A percentile compares a stretch with the other conserved stretches of the same genome.
Evolutionary conservation across 805 yeast genomes (phyloP).

Genomic region (Saccharomycopsis sp.): DNA sequence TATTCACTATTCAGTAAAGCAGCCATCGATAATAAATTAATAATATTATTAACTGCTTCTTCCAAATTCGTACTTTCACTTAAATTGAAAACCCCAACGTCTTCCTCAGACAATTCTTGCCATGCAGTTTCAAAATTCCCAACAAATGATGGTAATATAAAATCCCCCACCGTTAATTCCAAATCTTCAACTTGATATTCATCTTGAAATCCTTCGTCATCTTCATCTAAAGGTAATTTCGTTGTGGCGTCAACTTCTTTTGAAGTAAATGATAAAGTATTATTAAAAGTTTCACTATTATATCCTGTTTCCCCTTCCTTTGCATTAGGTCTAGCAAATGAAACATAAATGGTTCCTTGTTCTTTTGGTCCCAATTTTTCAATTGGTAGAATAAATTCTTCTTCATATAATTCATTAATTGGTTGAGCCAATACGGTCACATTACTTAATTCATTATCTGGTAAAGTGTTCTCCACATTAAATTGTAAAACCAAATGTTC

Average conservation of each 20-base stretch:
- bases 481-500: conserved; percentile 72
- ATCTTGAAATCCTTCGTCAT: conserved; percentile 83
- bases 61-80: conserved; percentile 36
- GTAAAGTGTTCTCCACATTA: conserved; percentile 76
- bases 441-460: conserved; percentile 68
- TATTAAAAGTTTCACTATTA: conserved; percentile 47
- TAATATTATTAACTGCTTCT: conserved; percentile 51
- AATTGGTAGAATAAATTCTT: conserved; percentile 69
- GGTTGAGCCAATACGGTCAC: conserved; percentile 66
- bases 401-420: conserved; percentile 47
- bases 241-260: conserved; percentile 75
- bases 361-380: conserved; percentile 64
- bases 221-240: conserved; percentile 55
- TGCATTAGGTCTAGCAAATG: conserved; percentile 53
- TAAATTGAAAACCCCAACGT: conserved; percentile 60
- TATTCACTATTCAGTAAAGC: conserved; percentile 70
- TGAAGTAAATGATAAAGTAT: conserved; percentile 64
- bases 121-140: conserved; percentile 68
- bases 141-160: conserved; percentile 65
- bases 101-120: conserved; percentile 60
- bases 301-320: conserved; percentile 23
- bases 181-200: conserved; percentile 87
- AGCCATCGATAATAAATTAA: conserved; percentile 49
- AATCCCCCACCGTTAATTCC: conserved; percentile 73
- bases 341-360: conserved; percentile 71